These are phyloP conservation scores for Aspergillus bombycis DNA, from an alignment of 2,329 filamentous ascomycete genomes.

Conservation along the genomic window DNA sequence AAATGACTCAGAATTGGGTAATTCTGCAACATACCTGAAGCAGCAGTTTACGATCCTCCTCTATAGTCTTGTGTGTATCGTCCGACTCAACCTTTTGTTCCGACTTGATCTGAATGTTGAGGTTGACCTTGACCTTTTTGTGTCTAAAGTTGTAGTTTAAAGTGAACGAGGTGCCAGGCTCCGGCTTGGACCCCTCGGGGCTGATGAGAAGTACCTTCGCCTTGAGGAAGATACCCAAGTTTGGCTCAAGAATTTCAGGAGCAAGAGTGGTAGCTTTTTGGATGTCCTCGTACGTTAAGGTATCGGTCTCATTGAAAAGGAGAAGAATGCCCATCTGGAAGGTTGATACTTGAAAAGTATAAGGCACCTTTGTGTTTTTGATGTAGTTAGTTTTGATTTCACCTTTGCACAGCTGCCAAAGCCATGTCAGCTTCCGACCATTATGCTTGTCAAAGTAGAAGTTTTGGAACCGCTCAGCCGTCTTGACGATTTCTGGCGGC, in stretches of 20 bases:
- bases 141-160: constrained; percentile 96
- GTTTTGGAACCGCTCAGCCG: constrained; percentile 83
- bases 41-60: constrained; percentile 94
- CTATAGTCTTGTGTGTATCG: constrained; percentile 98
- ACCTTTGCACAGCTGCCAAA: constrained; percentile 98
- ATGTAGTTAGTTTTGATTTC: constrained; percentile 94
- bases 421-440: constrained; percentile 93
- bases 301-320: constrained; percentile 90
- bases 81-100: constrained; percentile 96
- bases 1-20: background rate
- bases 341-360: constrained; percentile 95
- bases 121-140: constrained; percentile 96
- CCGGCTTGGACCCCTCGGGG: constrained; percentile 74
- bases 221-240: constrained; percentile 84
- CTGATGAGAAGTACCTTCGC: constrained; percentile 81
- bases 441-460: constrained; percentile 98
- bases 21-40: constrained; percentile 75
- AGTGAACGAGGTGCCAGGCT: constrained; percentile 75
- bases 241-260: constrained; percentile 82
- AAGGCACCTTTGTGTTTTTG: constrained; percentile 85
- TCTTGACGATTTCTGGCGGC: constrained; percentile 79
- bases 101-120: constrained; percentile 92
- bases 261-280: constrained; percentile 77
- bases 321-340: constrained; percentile 97
- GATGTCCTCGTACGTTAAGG: constrained; percentile 85